These are phyloP conservation scores for Myxozyma neotropica DNA, from an alignment of 805 yeast species.

Conservation along the genomic window DNA sequence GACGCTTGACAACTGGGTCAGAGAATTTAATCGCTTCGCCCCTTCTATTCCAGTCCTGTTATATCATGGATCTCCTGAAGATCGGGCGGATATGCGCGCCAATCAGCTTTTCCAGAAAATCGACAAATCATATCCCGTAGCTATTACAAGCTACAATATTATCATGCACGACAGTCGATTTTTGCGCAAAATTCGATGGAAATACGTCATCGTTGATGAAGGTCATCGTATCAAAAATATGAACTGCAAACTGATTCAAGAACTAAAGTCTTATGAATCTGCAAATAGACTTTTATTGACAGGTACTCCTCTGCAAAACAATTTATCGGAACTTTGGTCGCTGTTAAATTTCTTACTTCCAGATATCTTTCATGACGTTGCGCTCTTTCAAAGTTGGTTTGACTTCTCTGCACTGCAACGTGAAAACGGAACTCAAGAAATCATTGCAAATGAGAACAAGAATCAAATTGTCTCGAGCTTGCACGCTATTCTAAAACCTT, in stretches of 20 bases:
- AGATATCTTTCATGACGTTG: conserved; percentile 87
- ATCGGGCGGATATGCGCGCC: conserved; percentile 52
- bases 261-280: conserved; percentile 56
- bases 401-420: conserved; percentile 56
- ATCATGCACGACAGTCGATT: conserved; percentile 63
- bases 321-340: conserved; percentile 88
- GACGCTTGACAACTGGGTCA: conserved; percentile 82
- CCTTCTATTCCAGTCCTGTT: conserved; percentile 65
- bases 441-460: conserved; percentile 61
- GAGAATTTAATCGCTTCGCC: conserved; percentile 71
- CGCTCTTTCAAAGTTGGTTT: conserved; percentile 91
- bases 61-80: conserved; percentile 65
- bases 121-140: conserved; percentile 48
- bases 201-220: conserved; percentile 87
- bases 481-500: conserved; percentile 88
- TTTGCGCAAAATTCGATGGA: conserved; percentile 65
- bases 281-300: conserved; percentile 78
- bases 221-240: conserved; percentile 91
- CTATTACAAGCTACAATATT: conserved; percentile 82
- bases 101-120: conserved; percentile 36
- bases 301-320: conserved; percentile 96
- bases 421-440: conserved; percentile 50
- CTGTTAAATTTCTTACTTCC: conserved; percentile 87
- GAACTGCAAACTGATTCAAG: conserved; percentile 71
- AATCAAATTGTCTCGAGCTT: conserved; percentile 69